These are phyloP conservation scores for Leishmania major DNA, from an alignment of 208 protist genomes.

Conservation along the genomic window DNA sequence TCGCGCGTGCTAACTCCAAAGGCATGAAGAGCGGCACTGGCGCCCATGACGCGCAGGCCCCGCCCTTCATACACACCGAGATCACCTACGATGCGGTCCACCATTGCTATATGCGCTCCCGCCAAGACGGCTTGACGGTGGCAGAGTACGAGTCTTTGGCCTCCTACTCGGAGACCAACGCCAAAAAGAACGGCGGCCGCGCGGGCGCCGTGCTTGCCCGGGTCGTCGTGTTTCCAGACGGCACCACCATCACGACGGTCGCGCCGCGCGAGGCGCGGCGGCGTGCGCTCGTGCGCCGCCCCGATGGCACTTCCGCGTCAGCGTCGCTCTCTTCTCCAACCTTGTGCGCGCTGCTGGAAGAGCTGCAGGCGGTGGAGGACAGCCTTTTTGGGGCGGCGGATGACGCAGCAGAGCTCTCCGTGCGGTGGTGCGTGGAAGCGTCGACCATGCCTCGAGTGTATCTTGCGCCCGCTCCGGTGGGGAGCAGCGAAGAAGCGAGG, in stretches of 20 bases:
- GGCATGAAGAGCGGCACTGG: background rate
- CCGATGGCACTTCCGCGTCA: background rate
- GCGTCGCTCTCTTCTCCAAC: slow-evolving; percentile 26
- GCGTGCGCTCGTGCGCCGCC: slow-evolving; percentile 6
- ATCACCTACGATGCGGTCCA: slow-evolving; percentile 54
- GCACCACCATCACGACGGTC: slow-evolving; percentile 35
- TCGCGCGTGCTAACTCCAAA: background rate
- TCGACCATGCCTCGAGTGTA: slow-evolving; percentile 74
- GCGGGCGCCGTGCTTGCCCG: slow-evolving; percentile 16
- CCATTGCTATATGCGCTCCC: slow-evolving; percentile 57
- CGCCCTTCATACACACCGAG: slow-evolving; percentile 28
- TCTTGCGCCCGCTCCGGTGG: slow-evolving; percentile 33
- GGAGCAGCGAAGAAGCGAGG: background rate
- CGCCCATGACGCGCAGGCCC: background rate
- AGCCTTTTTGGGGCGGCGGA: slow-evolving; percentile 14
- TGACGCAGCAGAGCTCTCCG: slow-evolving; percentile 17
- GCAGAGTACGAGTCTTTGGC: slow-evolving; percentile 46
- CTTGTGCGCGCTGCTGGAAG: slow-evolving; percentile 28
- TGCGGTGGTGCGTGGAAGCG: slow-evolving; percentile 74
- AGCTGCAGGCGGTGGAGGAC: slow-evolving; percentile 24
- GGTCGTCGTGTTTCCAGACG: slow-evolving; percentile 32
- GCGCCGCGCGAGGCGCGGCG: slow-evolving; percentile 23
- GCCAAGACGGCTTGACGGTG: slow-evolving; percentile 66
- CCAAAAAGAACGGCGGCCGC: background rate
- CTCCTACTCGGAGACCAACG: background rate